These are phyloP conservation scores for Pseudoscleropodium purum DNA, from an alignment of 225 moss, liverwort and hornwort species.

Conservation along the genomic window DNA sequence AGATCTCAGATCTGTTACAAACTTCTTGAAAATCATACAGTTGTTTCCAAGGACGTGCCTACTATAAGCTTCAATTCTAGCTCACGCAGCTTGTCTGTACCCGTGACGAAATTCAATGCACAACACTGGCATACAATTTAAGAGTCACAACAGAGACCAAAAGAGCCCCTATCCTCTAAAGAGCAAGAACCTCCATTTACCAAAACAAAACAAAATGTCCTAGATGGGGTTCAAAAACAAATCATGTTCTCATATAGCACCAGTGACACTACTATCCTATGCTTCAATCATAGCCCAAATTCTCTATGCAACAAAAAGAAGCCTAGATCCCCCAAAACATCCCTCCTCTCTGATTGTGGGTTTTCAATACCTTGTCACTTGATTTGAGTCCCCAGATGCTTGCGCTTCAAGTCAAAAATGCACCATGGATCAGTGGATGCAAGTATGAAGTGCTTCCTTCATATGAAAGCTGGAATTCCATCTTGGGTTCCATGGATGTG, in stretches of 20 bases:
- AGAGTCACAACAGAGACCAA: neutral
- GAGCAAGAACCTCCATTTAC: neutral
- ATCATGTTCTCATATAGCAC: neutral
- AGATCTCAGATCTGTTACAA: constrained; percentile 12
- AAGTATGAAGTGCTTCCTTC: too few species aligned
- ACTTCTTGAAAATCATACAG: neutral
- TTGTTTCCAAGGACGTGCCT: neutral
- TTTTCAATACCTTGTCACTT: neutral
- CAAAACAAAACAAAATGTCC: neutral
- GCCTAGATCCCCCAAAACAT: neutral
- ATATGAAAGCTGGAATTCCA: neutral
- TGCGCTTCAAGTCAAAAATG: neutral
- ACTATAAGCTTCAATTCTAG: neutral
- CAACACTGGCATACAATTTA: neutral
- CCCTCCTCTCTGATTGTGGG: neutral
- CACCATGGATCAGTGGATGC: neutral
- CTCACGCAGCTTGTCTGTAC: neutral
- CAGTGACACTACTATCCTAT: neutral
- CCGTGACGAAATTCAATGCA: neutral
- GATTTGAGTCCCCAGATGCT: neutral
- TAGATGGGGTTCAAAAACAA: neutral
- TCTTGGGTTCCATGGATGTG: too few species aligned
- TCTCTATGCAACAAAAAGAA: neutral
- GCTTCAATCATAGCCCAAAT: neutral
- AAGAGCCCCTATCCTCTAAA: neutral